phyloP scores from a whole-genome alignment of 352 stramenopile species.

The Phytopythium montanum region DNA sequence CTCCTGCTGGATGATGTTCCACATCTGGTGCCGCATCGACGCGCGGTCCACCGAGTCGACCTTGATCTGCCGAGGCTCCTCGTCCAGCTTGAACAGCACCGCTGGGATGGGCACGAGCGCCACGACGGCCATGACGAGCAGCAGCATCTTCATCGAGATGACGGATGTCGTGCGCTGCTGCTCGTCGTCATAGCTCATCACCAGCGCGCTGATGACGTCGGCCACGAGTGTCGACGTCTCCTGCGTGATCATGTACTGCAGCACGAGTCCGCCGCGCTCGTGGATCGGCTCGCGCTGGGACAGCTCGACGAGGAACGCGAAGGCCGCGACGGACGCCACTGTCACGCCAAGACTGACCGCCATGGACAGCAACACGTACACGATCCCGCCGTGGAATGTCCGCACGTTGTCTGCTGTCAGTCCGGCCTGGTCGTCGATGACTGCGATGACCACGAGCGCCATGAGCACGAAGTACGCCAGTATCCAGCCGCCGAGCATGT shows the following conservation, averaged over 20 bases:
- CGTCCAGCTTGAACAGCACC: constrained; percentile 57
- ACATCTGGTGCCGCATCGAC: constrained; percentile 58
- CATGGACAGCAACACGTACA: constrained; percentile 79
- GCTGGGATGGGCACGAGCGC: constrained; percentile 60
- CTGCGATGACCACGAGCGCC: constrained; percentile 53
- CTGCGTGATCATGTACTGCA: constrained; percentile 67
- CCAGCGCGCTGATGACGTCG: constrained; percentile 30
- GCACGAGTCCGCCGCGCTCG: constrained; percentile 53
- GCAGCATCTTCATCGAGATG: constrained; percentile 65
- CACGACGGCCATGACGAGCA: constrained; percentile 67
- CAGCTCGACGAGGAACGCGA: constrained; percentile 69
- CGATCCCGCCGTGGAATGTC: constrained; percentile 48
- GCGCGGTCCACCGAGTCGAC: constrained; percentile 61
- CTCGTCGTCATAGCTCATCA: constrained; percentile 38
- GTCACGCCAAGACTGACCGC: constrained; percentile 57
- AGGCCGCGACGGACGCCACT: constrained; percentile 48
- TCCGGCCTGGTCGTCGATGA: constrained; percentile 44
- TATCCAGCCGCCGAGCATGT: constrained; percentile 72
- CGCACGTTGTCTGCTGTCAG: constrained; percentile 36
- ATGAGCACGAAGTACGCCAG: constrained; percentile 68
- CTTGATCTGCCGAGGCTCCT: constrained; percentile 71
- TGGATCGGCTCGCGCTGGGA: constrained; percentile 78
- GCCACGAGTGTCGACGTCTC: constrained; percentile 41
- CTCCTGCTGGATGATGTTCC: constrained; percentile 74
- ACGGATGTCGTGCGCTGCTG: constrained; percentile 26